These are phyloP conservation scores for Solanum virginianum DNA, from an alignment of 257 asterid species.

Conservation along the genomic window DNA sequence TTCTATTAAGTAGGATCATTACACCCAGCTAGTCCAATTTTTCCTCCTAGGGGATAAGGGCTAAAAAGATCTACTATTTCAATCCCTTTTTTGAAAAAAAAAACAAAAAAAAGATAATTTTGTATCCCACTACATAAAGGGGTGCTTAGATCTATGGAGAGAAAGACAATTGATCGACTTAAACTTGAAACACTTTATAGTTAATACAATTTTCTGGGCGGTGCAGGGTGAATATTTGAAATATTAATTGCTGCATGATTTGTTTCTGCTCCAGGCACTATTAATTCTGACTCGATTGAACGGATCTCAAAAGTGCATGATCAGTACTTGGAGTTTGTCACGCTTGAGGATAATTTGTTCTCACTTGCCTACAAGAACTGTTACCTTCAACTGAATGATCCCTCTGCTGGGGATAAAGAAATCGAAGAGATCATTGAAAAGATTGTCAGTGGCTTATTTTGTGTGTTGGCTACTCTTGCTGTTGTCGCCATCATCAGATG, in stretches of 20 bases:
- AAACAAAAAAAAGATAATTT: not conserved
- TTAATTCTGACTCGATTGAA: constrained; percentile 70
- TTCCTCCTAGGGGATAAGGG: not conserved
- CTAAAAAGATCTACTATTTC: not conserved
- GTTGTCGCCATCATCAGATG: constrained; percentile 93
- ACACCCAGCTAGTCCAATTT: not conserved
- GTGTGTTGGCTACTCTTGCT: constrained; percentile 93
- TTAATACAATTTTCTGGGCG: not conserved
- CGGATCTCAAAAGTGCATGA: constrained; percentile 89
- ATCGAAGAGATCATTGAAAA: constrained; percentile 74
- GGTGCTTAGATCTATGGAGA: not conserved
- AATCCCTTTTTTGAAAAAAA: not conserved
- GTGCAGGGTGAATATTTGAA: not conserved
- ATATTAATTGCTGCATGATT: not conserved
- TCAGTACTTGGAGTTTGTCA: constrained; percentile 89
- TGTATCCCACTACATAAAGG: not conserved
- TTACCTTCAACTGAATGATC: constrained; percentile 88
- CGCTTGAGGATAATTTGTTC: constrained; percentile 78
- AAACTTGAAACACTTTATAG: not conserved
- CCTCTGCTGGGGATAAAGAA: constrained; percentile 87
- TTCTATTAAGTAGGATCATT: no score
- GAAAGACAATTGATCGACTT: not conserved
- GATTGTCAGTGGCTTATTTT: constrained; percentile 77
- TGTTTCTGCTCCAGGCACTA: constrained; percentile 31
- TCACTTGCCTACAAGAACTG: constrained; percentile 84